These are phyloP conservation scores for Pseudotulostoma volvatum DNA, from an alignment of 495 filamentous ascomycete species.

Conservation along the genomic window DNA sequence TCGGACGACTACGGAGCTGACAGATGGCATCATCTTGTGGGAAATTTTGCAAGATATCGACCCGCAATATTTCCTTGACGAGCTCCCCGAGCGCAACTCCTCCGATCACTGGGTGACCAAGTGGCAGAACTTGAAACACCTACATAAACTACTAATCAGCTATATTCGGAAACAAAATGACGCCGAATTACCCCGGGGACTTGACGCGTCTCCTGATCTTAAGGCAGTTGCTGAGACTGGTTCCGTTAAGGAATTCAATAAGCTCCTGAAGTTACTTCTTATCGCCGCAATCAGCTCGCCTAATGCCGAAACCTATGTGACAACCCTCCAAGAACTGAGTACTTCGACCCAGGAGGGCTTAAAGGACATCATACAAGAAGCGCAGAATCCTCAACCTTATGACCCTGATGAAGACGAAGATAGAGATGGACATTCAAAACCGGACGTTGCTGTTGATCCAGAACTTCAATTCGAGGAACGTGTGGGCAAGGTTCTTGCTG, in stretches of 20 bases:
- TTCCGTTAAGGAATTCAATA: conserved; percentile 26
- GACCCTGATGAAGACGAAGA: conserved; percentile 21
- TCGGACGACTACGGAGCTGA: conserved; percentile 43
- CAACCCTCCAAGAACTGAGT: conserved; percentile 32
- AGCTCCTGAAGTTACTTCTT: conserved; percentile 48
- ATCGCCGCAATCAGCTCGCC: conserved; percentile 44
- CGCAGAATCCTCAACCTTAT: conserved; percentile 26
- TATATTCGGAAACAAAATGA: conserved; percentile 47
- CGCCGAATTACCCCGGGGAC: conserved; percentile 30
- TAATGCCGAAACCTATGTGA: conserved; percentile 37
- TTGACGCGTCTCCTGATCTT: conserved; percentile 36
- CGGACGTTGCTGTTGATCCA: conserved; percentile 25
- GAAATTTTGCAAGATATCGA: conserved; percentile 51
- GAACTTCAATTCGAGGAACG: conserved; percentile 39
- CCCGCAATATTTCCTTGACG: conserved; percentile 48
- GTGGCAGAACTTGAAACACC: conserved; percentile 48
- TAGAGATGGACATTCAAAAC: conserved; percentile 18
- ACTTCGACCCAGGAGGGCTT: conserved; percentile 29
- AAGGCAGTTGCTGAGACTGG: conserved; percentile 39
- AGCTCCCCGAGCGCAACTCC: conserved; percentile 39
- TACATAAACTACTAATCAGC: conserved; percentile 46
- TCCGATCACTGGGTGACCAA: conserved; percentile 34
- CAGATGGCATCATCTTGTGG: conserved; percentile 61
- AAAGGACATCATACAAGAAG: conserved; percentile 34
- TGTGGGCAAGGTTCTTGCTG: conserved; percentile 33